Percentiles rank a stretch among this genome's conserved stretches.
These are phyloP conservation scores for Stemphylium lycopersici DNA, from an alignment of 2,329 filamentous ascomycete genomes.

Conservation along the genomic window DNA sequence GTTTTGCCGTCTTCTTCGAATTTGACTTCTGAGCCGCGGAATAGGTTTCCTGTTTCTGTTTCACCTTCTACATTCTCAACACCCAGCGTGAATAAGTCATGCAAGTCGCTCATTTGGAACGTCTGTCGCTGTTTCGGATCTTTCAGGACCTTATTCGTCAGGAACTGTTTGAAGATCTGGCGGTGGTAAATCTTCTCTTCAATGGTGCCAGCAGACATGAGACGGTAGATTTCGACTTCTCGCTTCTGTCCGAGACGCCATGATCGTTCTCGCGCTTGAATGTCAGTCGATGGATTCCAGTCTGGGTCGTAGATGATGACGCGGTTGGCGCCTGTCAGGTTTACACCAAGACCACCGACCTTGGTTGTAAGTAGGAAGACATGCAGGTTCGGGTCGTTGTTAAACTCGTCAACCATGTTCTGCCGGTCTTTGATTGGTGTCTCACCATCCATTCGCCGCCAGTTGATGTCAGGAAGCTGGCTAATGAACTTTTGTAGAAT, in stretches of 20 bases:
- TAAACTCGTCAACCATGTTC: slow-evolving; percentile 89
- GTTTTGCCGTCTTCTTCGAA: slow-evolving; percentile 51
- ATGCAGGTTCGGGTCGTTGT: slow-evolving; percentile 76
- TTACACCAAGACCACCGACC: slow-evolving; percentile 91
- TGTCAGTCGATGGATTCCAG: slow-evolving; percentile 96
- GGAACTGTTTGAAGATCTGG: slow-evolving; percentile 97
- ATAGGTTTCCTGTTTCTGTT: slow-evolving; percentile 84
- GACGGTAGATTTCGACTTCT: slow-evolving; percentile 91
- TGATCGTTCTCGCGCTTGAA: slow-evolving; percentile 92
- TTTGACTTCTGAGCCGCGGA: slow-evolving; percentile 83
- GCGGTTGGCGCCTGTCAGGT: slow-evolving; percentile 90
- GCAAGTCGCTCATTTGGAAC: slow-evolving; percentile 86
- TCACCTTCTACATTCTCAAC: slow-evolving; percentile 66
- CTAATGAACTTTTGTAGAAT: slow-evolving; percentile 84
- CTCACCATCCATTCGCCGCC: slow-evolving; percentile 89
- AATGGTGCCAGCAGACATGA: slow-evolving; percentile 98
- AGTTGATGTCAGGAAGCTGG: slow-evolving; percentile 71
- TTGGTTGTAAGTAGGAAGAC: slow-evolving; percentile 95
- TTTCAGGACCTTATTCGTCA: slow-evolving; percentile 93
- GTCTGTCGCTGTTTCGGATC: slow-evolving; percentile 93
- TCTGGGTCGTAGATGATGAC: slow-evolving; percentile 99
- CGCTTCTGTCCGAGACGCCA: slow-evolving; percentile 96
- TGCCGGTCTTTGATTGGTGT: slow-evolving; percentile 91
- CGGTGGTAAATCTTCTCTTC: slow-evolving; percentile 99
- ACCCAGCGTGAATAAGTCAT: slow-evolving; percentile 86